Conservation (phyloP, 2,329 filamentous ascomycete species). For the Pseudogymnoascus sp. region DNA sequence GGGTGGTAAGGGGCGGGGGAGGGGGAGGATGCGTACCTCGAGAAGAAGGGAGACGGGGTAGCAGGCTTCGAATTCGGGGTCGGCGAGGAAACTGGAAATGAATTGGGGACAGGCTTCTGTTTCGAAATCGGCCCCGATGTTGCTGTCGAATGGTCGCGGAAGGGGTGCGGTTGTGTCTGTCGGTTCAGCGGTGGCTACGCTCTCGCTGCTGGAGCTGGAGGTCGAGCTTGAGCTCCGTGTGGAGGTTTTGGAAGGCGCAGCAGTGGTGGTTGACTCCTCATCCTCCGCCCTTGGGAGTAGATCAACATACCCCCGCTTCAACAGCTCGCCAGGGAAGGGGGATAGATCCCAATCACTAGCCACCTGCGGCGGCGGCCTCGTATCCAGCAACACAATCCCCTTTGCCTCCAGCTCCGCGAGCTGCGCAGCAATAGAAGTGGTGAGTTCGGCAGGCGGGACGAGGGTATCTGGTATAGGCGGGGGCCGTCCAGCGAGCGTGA, state of each 20-base stretch:
- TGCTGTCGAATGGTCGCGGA: conserved; percentile 61
- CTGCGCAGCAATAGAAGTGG: neutral
- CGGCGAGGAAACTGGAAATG: conserved; percentile 24
- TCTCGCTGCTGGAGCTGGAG: neutral
- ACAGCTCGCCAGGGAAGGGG: neutral
- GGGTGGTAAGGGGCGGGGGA: neutral
- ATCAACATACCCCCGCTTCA: neutral
- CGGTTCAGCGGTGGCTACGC: conserved; percentile 17
- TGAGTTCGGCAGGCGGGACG: neutral
- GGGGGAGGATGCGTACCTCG: conserved; percentile 49
- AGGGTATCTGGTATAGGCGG: neutral
- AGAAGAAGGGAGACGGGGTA: conserved; percentile 79
- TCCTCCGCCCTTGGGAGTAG: neutral
- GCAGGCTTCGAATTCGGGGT: conserved; percentile 43
- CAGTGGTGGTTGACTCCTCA: neutral
- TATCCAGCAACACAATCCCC: neutral
- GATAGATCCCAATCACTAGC: neutral
- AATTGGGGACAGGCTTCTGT: conserved; percentile 26
- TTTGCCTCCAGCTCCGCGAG: neutral
- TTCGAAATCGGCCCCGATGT: conserved; percentile 55
- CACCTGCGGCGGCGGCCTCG: neutral
- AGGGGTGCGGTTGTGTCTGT: conserved; percentile 35
- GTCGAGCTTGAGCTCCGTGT: conserved; percentile 23
- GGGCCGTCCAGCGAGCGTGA: neutral
- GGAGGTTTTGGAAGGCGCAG: conserved; percentile 11